phyloP scores from a whole-genome alignment of 1,284 basidiomycete species.

The Pseudozyma tsukubaensis region DNA sequence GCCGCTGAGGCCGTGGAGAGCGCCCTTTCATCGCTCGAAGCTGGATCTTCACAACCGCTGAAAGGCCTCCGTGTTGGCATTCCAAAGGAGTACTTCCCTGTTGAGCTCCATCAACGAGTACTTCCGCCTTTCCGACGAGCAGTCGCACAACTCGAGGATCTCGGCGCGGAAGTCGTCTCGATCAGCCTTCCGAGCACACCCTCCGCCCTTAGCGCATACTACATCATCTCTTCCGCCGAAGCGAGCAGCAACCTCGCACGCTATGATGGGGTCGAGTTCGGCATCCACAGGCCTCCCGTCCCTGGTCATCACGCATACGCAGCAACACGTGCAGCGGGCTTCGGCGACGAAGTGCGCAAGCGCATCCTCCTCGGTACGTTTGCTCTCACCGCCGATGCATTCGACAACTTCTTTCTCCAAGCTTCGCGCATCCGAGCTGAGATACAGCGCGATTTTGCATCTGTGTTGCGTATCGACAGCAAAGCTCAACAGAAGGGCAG shows the following conservation, averaged over 20 bases:
- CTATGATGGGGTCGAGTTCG: constrained; percentile 83
- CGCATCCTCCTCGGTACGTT: constrained; percentile 92
- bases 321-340: constrained; percentile 73
- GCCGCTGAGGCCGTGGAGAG: constrained; percentile 13
- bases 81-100: constrained; percentile 84
- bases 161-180: constrained; percentile 79
- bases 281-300: constrained; percentile 60
- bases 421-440: constrained; percentile 82
- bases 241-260: constrained; percentile 91
- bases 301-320: constrained; percentile 53
- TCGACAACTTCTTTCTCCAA: constrained; percentile 95
- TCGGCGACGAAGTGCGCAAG: constrained; percentile 87
- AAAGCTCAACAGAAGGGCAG: neutral
- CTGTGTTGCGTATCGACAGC: constrained; percentile 74
- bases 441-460: constrained; percentile 80
- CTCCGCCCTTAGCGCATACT: constrained; percentile 90
- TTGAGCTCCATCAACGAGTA: constrained; percentile 75
- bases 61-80: constrained; percentile 75
- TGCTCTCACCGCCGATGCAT: constrained; percentile 89
- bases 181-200: constrained; percentile 82
- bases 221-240: constrained; percentile 92
- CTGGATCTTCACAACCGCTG: constrained; percentile 47
- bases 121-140: constrained; percentile 72
- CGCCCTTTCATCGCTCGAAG: neutral
- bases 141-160: constrained; percentile 73